Percentiles rank a stretch among this genome's conserved stretches.
Conservation (phyloP, 257 asterid species). For the Eustoma russellianum region DNA sequence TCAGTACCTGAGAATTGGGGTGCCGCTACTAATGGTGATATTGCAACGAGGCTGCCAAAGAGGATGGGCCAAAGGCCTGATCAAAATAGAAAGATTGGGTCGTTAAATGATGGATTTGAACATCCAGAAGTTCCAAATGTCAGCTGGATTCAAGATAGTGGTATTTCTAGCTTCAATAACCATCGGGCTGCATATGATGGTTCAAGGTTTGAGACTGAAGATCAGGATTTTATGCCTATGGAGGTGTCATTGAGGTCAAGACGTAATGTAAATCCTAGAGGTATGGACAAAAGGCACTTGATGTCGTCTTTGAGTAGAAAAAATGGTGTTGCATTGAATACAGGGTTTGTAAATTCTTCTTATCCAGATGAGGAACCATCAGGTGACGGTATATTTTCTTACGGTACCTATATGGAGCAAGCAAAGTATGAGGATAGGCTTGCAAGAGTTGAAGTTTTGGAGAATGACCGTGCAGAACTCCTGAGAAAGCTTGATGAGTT, state of each 20-base stretch:
- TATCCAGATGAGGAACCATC: slow-evolving; percentile 58
- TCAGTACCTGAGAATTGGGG: slow-evolving; percentile 34
- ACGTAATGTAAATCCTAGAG: slow-evolving; percentile 27
- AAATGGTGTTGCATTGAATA: slow-evolving; percentile 23
- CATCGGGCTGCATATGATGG: slow-evolving; percentile 28
- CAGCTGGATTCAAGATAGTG: slow-evolving; percentile 22
- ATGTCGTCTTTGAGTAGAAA: slow-evolving; percentile 19
- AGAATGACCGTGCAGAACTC: slow-evolving; percentile 67
- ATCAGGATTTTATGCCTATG: slow-evolving; percentile 29
- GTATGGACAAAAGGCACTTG: slow-evolving; percentile 22
- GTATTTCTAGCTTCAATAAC: slow-evolving; percentile 20
- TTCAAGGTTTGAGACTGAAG: slow-evolving; percentile 19
- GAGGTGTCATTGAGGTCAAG: slow-evolving; percentile 37
- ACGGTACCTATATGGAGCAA: slow-evolving; percentile 39
- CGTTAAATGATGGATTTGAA: slow-evolving; percentile 23
- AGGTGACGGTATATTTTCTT: slow-evolving; percentile 31
- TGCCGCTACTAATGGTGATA: slow-evolving; percentile 20
- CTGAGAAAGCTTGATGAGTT: slow-evolving; percentile 71
- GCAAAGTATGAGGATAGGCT: slow-evolving; percentile 38
- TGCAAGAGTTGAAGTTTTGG: slow-evolving; percentile 48
- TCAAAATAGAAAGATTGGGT: slow-evolving; percentile 22
- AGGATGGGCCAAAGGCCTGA: slow-evolving; percentile 19
- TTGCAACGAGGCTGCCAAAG: slow-evolving; percentile 33
- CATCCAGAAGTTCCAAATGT: slow-evolving; percentile 18
- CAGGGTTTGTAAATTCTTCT: slow-evolving; percentile 29